These are phyloP conservation scores for Cytospora mali DNA, from an alignment of 2,329 filamentous ascomycete genomes.

Conservation along the genomic window DNA sequence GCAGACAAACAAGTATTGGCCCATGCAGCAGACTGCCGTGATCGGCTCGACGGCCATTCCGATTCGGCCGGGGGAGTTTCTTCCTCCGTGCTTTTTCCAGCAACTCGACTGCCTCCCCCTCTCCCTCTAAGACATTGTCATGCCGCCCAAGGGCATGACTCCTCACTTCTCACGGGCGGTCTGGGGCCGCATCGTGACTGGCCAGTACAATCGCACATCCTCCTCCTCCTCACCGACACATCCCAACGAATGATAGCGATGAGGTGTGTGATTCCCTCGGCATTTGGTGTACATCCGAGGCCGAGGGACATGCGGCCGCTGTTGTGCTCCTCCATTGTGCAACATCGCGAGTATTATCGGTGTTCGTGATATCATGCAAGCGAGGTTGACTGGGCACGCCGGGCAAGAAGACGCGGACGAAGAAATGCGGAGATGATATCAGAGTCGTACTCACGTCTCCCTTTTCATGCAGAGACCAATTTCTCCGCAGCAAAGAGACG, in stretches of 20 bases:
- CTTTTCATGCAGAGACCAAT: background rate
- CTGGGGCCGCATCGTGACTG: no score
- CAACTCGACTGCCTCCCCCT: no score
- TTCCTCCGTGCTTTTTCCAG: no score
- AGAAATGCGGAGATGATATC: background rate
- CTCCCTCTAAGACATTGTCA: background rate
- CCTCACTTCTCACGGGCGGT: background rate
- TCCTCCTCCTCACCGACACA: background rate
- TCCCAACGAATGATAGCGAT: background rate
- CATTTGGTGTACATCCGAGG: background rate
- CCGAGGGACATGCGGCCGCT: background rate
- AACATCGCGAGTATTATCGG: background rate
- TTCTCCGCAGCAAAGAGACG: background rate
- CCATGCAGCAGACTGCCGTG: background rate
- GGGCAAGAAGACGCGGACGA: background rate
- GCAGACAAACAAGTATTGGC: background rate
- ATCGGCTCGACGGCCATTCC: background rate
- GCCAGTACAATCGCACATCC: no score
- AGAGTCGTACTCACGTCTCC: background rate
- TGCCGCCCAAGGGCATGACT: background rate
- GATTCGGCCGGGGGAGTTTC: no score
- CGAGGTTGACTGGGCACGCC: background rate
- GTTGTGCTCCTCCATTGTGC: background rate
- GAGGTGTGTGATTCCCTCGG: no score
- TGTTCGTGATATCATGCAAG: background rate